A percentile compares a stretch with the other conserved stretches of the same genome.
Evolutionary conservation across 371 early-diverging fungal genomes (phyloP).

Genomic region (Zychaea mexicana): DNA sequence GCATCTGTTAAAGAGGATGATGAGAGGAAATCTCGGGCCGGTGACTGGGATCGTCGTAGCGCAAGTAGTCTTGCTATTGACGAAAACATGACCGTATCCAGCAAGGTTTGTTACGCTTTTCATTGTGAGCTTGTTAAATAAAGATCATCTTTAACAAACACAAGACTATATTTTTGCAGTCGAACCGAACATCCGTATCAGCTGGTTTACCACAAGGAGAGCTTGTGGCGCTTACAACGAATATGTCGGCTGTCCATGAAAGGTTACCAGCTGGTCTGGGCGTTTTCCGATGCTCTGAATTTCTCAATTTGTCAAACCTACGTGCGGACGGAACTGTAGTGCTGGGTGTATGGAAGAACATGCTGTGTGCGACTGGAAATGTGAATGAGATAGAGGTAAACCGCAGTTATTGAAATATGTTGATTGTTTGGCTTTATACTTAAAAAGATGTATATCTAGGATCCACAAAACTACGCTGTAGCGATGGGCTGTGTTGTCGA

Average conservation of each 20-base stretch:
- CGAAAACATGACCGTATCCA: slow-evolving; percentile 27
- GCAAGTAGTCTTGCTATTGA: slow-evolving; percentile 16
- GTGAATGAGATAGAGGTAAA: slow-evolving; percentile 59
- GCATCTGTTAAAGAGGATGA: slow-evolving; percentile 16
- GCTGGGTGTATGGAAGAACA: slow-evolving; percentile 67
- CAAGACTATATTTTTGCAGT: slow-evolving; percentile 12
- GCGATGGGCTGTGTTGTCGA: slow-evolving; percentile 71
- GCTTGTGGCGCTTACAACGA: slow-evolving; percentile 29
- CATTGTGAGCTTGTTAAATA: too few relatives aligned
- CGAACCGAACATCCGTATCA: slow-evolving; percentile 46
- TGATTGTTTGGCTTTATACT: neutral
- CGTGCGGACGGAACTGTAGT: slow-evolving; percentile 44
- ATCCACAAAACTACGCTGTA: slow-evolving; percentile 65
- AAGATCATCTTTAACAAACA: too few relatives aligned
- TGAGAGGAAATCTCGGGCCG: slow-evolving; percentile 6
- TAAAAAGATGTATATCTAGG: slow-evolving; percentile 20
- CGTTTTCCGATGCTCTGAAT: slow-evolving; percentile 46
- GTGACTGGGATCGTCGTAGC: slow-evolving; percentile 28
- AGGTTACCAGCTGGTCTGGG: slow-evolving; percentile 39
- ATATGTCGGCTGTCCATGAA: slow-evolving; percentile 36
- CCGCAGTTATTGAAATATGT: neutral
- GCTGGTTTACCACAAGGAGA: slow-evolving; percentile 28
- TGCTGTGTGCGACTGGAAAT: slow-evolving; percentile 72
- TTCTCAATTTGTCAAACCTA: slow-evolving; percentile 38
- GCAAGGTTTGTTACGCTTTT: slow-evolving; percentile 23